Percentiles rank a stretch among this genome's conserved stretches.
phyloP scores from a whole-genome alignment of 2,329 filamentous ascomycete species.

The Nakataea oryzae region DNA sequence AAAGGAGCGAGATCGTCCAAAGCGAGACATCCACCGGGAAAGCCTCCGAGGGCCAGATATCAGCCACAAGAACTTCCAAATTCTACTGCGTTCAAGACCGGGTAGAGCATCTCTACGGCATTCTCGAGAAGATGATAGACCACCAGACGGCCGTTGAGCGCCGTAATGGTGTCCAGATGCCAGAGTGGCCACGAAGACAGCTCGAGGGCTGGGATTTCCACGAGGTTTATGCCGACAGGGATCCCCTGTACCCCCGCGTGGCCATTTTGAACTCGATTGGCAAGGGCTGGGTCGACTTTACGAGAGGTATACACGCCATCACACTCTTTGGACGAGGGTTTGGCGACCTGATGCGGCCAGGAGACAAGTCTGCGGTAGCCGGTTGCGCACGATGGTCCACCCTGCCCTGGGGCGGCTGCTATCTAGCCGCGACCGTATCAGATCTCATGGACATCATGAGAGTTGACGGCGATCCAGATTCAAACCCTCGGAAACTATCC shows the following conservation, averaged over 20 bases:
- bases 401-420: neutral
- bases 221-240: constrained; percentile 12
- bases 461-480: neutral
- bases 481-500: neutral
- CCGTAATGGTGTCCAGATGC: constrained; percentile 6
- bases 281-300: constrained; percentile 15
- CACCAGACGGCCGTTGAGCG: constrained; percentile 9
- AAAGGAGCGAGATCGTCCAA: neutral
- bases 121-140: constrained; percentile 15
- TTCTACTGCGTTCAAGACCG: constrained; percentile 7
- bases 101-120: constrained; percentile 10
- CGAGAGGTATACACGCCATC: constrained; percentile 10
- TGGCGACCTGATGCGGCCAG: constrained; percentile 10
- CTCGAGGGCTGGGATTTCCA: constrained; percentile 20
- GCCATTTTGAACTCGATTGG: constrained; percentile 7
- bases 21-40: neutral
- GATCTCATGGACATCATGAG: neutral
- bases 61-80: neutral
- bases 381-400: neutral
- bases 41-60: neutral
- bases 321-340: constrained; percentile 13
- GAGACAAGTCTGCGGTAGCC: neutral
- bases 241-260: constrained; percentile 6
- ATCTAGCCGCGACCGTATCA: neutral
- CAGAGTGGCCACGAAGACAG: constrained; percentile 6